These are phyloP conservation scores for Candida tallmaniae DNA, from an alignment of 805 yeast species.

Conservation along the genomic window DNA sequence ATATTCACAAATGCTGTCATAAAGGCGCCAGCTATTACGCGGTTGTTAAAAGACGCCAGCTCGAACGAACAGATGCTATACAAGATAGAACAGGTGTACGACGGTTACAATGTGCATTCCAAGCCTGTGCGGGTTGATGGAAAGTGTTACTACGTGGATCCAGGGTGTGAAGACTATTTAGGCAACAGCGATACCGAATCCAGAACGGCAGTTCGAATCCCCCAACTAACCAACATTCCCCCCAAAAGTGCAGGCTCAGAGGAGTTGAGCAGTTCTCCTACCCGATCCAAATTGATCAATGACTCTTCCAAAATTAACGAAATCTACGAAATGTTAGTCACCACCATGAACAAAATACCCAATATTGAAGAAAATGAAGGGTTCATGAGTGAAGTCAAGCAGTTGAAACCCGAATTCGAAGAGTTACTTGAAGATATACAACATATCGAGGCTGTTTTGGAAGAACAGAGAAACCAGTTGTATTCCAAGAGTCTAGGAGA, in stretches of 20 bases:
- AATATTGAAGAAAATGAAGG: slow-evolving; percentile 15
- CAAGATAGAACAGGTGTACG: slow-evolving; percentile 23
- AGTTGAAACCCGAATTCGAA: slow-evolving; percentile 34
- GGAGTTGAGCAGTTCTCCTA: slow-evolving; percentile 11
- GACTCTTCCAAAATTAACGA: slow-evolving; percentile 5
- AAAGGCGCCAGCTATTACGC: slow-evolving; percentile 47
- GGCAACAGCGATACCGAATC: slow-evolving; percentile 12
- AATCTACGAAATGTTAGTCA: slow-evolving; percentile 8
- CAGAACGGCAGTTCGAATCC: slow-evolving; percentile 26
- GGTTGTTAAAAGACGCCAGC: slow-evolving; percentile 57
- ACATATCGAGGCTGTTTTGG: slow-evolving; percentile 40
- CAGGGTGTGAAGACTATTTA: slow-evolving; percentile 23
- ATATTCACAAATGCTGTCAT: slow-evolving; percentile 62
- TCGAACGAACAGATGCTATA: slow-evolving; percentile 48
- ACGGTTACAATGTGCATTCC: not conserved
- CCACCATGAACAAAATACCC: slow-evolving; percentile 11
- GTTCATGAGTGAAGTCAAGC: slow-evolving; percentile 27
- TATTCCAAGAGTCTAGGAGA: slow-evolving; percentile 1
- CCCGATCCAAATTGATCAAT: slow-evolving; percentile 2
- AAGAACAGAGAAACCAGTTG: slow-evolving; percentile 40
- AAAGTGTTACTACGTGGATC: slow-evolving; percentile 28
- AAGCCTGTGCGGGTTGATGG: slow-evolving; percentile 50
- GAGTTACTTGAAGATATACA: slow-evolving; percentile 34
- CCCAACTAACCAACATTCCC: slow-evolving; percentile 13
- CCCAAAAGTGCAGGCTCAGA: slow-evolving; percentile 1